Conservation (phyloP, 2,329 filamentous ascomycete species). For the Clonostachys solani region DNA sequence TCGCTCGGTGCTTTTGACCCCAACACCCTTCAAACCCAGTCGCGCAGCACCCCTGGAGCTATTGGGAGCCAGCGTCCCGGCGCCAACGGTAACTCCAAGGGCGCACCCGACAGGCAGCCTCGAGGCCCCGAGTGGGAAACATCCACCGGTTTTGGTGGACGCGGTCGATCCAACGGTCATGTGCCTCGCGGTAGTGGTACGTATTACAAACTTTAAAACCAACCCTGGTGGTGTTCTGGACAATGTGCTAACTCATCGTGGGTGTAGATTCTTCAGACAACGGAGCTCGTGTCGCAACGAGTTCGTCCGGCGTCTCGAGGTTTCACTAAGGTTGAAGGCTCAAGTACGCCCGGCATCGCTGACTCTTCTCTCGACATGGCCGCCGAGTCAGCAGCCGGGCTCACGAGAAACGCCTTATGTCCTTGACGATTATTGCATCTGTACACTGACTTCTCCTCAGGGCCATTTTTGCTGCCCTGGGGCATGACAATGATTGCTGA, state of each 20-base stretch:
- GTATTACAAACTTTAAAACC: conserved; percentile 15
- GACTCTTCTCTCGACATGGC: too few species aligned
- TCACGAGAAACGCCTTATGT: too few species aligned
- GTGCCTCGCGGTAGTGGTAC: conserved; percentile 57
- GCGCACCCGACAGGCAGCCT: conserved; percentile 58
- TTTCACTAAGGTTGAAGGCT: conserved; percentile 15
- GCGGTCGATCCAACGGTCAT: conserved; percentile 55
- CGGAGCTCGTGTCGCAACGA: conserved; percentile 28
- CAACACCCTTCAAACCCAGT: conserved; percentile 26
- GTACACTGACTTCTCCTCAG: background rate
- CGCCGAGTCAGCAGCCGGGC: too few species aligned
- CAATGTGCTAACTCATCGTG: conserved; percentile 6
- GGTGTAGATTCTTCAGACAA: conserved; percentile 36
- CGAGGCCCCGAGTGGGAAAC: conserved; percentile 60
- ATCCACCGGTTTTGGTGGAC: conserved; percentile 45
- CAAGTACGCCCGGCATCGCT: too few species aligned
- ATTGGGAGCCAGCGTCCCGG: conserved; percentile 62
- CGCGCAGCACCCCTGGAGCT: conserved; percentile 50
- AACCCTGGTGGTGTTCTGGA: background rate
- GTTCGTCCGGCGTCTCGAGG: conserved; percentile 25
- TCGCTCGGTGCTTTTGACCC: conserved; percentile 48
- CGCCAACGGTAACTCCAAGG: conserved; percentile 37
- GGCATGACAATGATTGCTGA: background rate
- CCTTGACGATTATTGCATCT: background rate
- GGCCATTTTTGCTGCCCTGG: too few species aligned